Evolutionary conservation across 352 stramenopile genomes (phyloP).

Genomic region (Pythium volutum): DNA sequence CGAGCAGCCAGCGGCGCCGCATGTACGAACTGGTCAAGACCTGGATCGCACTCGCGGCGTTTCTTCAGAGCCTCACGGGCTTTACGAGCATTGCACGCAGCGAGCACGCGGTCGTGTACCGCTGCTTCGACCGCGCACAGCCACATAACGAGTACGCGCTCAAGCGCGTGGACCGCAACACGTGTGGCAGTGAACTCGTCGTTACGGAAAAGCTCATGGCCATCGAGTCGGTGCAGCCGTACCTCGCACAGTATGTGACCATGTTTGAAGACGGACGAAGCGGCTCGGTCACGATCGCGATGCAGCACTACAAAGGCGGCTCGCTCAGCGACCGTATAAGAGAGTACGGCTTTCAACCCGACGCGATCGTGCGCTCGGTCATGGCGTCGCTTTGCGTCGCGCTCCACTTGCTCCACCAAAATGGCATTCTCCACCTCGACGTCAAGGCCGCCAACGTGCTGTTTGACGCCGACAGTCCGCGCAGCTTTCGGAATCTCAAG

Average conservation of each 20-base stretch:
- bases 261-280: constrained; percentile 55
- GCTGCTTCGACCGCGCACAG: constrained; percentile 38
- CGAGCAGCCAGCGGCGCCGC: constrained; percentile 35
- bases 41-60: constrained; percentile 53
- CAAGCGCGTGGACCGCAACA: constrained; percentile 41
- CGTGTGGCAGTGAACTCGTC: constrained; percentile 36
- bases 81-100: constrained; percentile 49
- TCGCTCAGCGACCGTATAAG: constrained; percentile 49
- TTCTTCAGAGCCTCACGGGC: constrained; percentile 44
- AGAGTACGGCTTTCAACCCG: constrained; percentile 28
- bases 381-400: constrained; percentile 44
- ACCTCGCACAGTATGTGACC: constrained; percentile 47
- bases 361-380: constrained; percentile 36
- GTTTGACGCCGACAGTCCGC: constrained; percentile 40
- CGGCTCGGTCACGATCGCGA: constrained; percentile 52
- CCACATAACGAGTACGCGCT: constrained; percentile 33
- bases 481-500: constrained; percentile 51
- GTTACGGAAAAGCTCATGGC: constrained; percentile 41
- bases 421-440: constrained; percentile 57
- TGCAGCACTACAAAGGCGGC: constrained; percentile 58
- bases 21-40: constrained; percentile 50
- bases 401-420: constrained; percentile 46
- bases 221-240: constrained; percentile 38
- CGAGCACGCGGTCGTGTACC: constrained; percentile 54
- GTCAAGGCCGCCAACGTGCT: constrained; percentile 66